Conservation (phyloP, 139 green algal species). For the Chlamydomonas urium region DNA sequence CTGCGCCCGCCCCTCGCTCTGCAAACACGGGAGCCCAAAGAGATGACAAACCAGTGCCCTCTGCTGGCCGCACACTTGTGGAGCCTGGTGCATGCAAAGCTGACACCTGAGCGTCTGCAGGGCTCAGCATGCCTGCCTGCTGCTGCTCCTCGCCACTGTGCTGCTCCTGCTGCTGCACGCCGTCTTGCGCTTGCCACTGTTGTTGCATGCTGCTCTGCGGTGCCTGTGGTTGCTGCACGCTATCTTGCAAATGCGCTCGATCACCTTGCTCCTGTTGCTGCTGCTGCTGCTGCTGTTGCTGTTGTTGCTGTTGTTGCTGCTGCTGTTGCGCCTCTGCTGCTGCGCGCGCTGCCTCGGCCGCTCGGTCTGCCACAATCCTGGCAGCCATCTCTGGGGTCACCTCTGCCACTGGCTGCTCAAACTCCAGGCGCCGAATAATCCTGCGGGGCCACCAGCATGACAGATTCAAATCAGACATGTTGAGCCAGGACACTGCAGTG, state of each 20-base stretch:
- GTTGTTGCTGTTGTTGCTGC: background rate
- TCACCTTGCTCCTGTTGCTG: background rate
- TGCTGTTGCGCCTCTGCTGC: background rate
- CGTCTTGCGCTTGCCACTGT: background rate
- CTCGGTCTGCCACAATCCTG: background rate
- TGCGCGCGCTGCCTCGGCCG: background rate
- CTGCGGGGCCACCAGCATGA: background rate
- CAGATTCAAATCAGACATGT: background rate
- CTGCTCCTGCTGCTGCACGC: background rate
- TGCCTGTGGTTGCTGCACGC: too few species aligned
- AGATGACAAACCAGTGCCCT: too few species aligned
- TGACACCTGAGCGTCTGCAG: too few species aligned
- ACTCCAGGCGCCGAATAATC: background rate
- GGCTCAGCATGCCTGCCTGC: background rate
- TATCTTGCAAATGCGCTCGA: too few species aligned
- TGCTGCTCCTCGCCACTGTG: background rate
- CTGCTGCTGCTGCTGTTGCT: background rate
- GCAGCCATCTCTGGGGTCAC: constrained; percentile 2
- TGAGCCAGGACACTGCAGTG: background rate
- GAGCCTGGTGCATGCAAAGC: too few species aligned
- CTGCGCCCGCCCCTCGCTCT: too few species aligned
- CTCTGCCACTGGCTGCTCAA: background rate
- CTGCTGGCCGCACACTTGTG: too few species aligned
- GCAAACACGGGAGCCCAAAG: too few species aligned
- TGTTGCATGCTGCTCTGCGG: too few species aligned